phyloP scores from a whole-genome alignment of 1,284 basidiomycete species.

The Bjerkandera adusta region DNA sequence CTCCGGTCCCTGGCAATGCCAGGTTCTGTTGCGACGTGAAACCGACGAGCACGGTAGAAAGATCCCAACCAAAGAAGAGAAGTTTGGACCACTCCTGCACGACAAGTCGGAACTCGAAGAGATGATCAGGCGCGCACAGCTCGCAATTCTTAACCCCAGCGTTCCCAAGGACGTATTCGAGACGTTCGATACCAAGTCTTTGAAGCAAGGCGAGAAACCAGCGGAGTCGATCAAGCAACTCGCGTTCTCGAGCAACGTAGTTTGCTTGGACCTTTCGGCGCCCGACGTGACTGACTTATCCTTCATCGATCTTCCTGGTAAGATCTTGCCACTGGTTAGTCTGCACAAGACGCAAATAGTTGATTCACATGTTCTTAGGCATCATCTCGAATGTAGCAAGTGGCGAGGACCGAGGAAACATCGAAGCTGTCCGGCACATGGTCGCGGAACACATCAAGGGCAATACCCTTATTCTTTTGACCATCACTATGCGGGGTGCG shows the following conservation, averaged over 20 bases:
- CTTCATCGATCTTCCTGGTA: constrained; percentile 69
- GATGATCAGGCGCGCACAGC: constrained; percentile 65
- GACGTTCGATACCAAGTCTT: constrained; percentile 8
- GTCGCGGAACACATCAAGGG: constrained; percentile 18
- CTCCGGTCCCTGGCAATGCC: constrained; percentile 53
- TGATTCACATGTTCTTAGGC: constrained; percentile 8
- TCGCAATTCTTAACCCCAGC: constrained; percentile 66
- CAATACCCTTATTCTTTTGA: constrained; percentile 17
- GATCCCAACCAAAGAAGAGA: constrained; percentile 36
- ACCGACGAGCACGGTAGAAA: constrained; percentile 42
- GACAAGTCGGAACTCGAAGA: constrained; percentile 58
- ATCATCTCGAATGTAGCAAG: constrained; percentile 17
- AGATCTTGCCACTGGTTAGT: constrained; percentile 6
- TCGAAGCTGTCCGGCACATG: constrained; percentile 16
- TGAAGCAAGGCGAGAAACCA: constrained; percentile 11
- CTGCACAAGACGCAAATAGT: too few relatives aligned
- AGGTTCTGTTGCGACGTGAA: constrained; percentile 46
- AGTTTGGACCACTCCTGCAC: constrained; percentile 54
- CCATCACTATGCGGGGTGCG: constrained; percentile 20
- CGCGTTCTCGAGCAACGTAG: constrained; percentile 61
- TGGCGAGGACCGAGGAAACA: constrained; percentile 16
- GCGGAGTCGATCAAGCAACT: constrained; percentile 31
- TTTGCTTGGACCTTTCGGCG: constrained; percentile 67
- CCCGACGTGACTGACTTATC: constrained; percentile 68
- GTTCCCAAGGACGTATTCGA: constrained; percentile 6